These are phyloP conservation scores for Termitomyces sp. DNA, from an alignment of 768 basidiomycete genomes.

Conservation along the genomic window DNA sequence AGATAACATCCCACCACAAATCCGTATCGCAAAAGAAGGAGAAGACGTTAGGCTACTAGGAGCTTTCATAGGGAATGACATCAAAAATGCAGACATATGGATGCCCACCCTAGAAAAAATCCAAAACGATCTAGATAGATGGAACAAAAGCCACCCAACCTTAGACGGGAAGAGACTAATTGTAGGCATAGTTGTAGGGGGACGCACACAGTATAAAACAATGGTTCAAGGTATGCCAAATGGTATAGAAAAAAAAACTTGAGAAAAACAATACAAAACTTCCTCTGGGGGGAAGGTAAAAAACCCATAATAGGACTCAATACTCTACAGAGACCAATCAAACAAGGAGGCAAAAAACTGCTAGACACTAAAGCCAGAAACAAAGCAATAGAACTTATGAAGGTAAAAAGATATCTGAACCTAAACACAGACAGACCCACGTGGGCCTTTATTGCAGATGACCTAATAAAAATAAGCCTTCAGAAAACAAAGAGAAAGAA, in stretches of 20 bases:
- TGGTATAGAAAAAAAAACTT: constrained; percentile 16
- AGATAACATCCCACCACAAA: constrained; percentile 14
- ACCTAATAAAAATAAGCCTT: background rate
- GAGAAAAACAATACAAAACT: constrained; percentile 17
- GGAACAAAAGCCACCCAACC: constrained; percentile 25
- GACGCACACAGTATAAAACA: constrained; percentile 31
- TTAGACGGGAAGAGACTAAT: constrained; percentile 22
- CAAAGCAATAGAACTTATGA: background rate
- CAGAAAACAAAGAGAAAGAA: too few relatives aligned
- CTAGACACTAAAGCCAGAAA: background rate
- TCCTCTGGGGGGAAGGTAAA: constrained; percentile 10
- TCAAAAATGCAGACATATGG: constrained; percentile 24
- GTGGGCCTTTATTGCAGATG: background rate
- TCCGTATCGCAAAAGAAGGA: constrained; percentile 27
- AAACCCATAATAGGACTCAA: too few relatives aligned
- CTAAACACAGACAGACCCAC: background rate
- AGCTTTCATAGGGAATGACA: constrained; percentile 26
- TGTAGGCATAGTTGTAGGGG: constrained; percentile 23
- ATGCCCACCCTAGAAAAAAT: constrained; percentile 24
- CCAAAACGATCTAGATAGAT: constrained; percentile 13
- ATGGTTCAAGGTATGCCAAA: constrained; percentile 35
- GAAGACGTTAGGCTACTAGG: constrained; percentile 27
- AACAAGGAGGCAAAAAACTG: too few relatives aligned
- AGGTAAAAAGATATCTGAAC: background rate
- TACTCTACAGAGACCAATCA: too few relatives aligned